Evolutionary conservation across 1,284 basidiomycete genomes (phyloP).

Genomic region (Lignosus rhinocerotis): DNA sequence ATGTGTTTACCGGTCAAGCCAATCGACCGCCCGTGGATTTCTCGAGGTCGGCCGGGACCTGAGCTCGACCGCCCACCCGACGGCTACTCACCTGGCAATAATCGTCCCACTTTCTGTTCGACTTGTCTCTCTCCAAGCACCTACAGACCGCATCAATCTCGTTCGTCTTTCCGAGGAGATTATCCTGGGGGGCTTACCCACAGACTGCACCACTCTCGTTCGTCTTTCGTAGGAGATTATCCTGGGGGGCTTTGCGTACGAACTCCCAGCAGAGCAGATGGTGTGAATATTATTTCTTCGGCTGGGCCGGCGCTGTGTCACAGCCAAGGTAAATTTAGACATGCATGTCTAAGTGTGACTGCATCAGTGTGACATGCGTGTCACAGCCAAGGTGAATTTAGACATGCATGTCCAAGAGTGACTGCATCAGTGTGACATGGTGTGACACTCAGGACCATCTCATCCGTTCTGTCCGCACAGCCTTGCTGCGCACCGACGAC

Average conservation of each 20-base stretch:
- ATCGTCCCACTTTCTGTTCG: conserved; percentile 5
- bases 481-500: too few relatives aligned
- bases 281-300: background rate
- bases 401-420: conserved; percentile 3
- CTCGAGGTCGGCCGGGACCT: conserved; percentile 22
- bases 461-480: too few relatives aligned
- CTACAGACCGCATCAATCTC: too few relatives aligned
- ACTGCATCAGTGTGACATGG: too few relatives aligned
- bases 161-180: too few relatives aligned
- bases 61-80: conserved; percentile 13
- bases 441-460: too few relatives aligned
- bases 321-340: conserved; percentile 20
- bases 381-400: conserved; percentile 15
- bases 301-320: background rate
- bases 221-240: too few relatives aligned
- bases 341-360: background rate
- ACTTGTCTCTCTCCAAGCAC: background rate
- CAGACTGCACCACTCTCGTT: too few relatives aligned
- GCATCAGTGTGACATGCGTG: too few relatives aligned
- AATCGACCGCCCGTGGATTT: conserved; percentile 4
- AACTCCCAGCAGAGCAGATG: too few relatives aligned
- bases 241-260: too few relatives aligned
- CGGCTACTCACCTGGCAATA: background rate
- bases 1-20: background rate
- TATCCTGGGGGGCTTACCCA: too few relatives aligned